These are phyloP conservation scores for Phycomyces blakesleeanus DNA, from an alignment of 192 early-diverging fungal species.

Conservation along the genomic window DNA sequence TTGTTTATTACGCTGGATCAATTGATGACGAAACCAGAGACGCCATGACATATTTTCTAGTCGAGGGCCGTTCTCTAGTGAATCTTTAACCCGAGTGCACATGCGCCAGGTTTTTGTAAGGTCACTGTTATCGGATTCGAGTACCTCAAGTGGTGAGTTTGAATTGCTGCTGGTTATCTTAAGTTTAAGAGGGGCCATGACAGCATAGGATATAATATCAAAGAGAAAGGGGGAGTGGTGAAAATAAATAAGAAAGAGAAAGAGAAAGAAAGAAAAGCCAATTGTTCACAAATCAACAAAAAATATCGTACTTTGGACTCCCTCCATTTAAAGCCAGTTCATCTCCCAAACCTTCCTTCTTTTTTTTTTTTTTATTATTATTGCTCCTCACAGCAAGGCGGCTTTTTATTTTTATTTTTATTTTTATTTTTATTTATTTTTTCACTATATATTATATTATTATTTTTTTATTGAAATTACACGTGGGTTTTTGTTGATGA, in stretches of 20 bases:
- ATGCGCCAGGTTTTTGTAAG: background rate
- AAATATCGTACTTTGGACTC: too few relatives aligned
- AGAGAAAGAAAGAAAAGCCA: background rate
- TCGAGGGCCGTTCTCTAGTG: slow-evolving; percentile 18
- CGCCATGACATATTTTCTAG: slow-evolving; percentile 29
- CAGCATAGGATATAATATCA: background rate
- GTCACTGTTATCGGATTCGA: background rate
- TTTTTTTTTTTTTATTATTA: background rate
- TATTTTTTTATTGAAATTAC: too few relatives aligned
- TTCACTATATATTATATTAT: too few relatives aligned
- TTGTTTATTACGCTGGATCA: background rate
- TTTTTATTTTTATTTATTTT: background rate
- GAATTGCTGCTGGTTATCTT: background rate
- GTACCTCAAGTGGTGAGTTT: background rate
- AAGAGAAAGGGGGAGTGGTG: background rate
- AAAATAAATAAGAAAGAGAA: background rate
- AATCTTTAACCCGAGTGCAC: background rate
- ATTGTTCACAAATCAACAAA: too few relatives aligned
- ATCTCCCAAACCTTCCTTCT: background rate
- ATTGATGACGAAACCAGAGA: slow-evolving; percentile 25
- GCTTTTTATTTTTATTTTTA: background rate
- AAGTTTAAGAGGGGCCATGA: background rate
- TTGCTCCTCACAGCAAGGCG: background rate
- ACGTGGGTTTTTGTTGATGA: too few relatives aligned
- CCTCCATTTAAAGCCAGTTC: too few relatives aligned